phyloP scores from a whole-genome alignment of 2,329 filamentous ascomycete species.

The Westerdykella ornata region DNA sequence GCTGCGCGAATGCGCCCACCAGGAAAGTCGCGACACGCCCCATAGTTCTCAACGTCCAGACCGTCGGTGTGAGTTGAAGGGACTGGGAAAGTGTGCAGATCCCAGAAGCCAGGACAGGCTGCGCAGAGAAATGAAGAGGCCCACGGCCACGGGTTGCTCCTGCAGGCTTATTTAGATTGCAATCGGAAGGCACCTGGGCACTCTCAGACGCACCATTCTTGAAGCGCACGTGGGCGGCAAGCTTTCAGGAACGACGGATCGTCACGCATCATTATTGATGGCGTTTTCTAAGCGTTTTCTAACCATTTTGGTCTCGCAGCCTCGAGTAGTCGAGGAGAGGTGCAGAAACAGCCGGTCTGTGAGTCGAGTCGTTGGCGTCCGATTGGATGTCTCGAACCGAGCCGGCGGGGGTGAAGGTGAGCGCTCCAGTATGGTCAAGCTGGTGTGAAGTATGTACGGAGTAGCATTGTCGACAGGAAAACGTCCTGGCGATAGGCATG shows the following conservation, averaged over 20 bases:
- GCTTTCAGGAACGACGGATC: background rate
- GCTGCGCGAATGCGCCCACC: background rate
- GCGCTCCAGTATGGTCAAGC: too few species aligned
- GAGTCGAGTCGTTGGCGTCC: background rate
- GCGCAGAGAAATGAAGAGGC: background rate
- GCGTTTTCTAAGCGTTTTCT: background rate
- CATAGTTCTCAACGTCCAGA: background rate
- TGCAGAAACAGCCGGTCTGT: background rate
- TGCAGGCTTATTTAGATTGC: background rate
- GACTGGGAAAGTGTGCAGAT: background rate
- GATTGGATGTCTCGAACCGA: too few species aligned
- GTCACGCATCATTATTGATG: background rate
- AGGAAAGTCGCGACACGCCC: background rate
- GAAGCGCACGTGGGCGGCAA: background rate
- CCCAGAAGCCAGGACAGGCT: background rate
- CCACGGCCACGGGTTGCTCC: background rate
- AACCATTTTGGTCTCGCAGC: background rate
- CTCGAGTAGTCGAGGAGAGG: too few species aligned
- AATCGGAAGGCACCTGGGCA: background rate
- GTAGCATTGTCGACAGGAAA: too few species aligned
- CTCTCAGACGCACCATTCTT: background rate
- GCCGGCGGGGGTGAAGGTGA: too few species aligned
- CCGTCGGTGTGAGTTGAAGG: background rate
- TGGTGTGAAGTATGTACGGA: too few species aligned
- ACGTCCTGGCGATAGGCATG: too few species aligned